A percentile compares a stretch with the other conserved stretches of the same genome.
Conservation (phyloP, 257 asterid species). For the Craterostigma plantagineum region DNA sequence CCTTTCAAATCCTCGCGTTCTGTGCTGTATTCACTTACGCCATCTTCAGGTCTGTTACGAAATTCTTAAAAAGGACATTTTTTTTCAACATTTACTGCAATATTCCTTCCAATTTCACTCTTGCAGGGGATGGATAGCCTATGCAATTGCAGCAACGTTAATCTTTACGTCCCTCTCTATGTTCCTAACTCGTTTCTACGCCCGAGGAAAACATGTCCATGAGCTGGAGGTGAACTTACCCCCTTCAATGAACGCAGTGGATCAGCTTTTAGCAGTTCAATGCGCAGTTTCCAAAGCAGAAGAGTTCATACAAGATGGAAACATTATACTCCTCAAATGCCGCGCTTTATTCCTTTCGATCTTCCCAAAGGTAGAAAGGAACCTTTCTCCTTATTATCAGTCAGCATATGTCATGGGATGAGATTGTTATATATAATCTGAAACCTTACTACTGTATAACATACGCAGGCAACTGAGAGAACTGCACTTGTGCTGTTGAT, state of each 20-base stretch:
- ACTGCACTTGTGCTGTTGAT: conserved; percentile 35
- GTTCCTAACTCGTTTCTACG: conserved; percentile 48
- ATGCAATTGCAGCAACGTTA: conserved; percentile 27
- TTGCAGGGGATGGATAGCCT: conserved; percentile 81
- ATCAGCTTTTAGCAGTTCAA: conserved; percentile 93
- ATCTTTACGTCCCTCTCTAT: conserved; percentile 44
- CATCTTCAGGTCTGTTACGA: conserved; percentile 32
- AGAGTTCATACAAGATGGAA: conserved; percentile 77
- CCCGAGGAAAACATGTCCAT: conserved; percentile 43
- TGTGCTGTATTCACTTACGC: conserved; percentile 40
- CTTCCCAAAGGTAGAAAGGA: conserved; percentile 54
- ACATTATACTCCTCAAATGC: conserved; percentile 54
- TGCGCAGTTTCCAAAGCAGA: conserved; percentile 78
- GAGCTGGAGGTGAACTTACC: conserved; percentile 69
- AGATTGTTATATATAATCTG: no score
- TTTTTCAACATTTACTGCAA: background rate
- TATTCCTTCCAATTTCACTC: background rate
- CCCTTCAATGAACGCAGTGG: conserved; percentile 79
- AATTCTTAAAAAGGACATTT: no score
- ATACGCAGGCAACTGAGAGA: conserved; percentile 65
- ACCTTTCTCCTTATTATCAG: background rate
- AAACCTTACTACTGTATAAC: no score
- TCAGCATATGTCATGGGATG: no score
- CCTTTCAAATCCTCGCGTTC: conserved; percentile 45
- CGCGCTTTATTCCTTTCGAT: conserved; percentile 70